Conservation (phyloP, 2,329 filamentous ascomycete genomes). For the Bretziella fagacearum region DNA sequence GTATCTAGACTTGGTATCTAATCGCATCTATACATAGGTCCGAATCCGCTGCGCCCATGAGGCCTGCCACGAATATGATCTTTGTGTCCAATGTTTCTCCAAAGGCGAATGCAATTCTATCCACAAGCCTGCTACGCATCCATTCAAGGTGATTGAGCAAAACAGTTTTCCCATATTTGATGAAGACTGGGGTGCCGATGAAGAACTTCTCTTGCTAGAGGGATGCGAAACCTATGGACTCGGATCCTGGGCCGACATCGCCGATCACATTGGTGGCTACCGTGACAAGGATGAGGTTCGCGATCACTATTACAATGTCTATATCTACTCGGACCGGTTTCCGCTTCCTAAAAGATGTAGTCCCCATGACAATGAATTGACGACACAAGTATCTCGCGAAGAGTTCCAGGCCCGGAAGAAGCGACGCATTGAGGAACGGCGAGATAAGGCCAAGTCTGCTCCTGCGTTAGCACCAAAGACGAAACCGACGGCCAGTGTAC, state of each 20-base stretch:
- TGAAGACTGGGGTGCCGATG: constrained; percentile 89
- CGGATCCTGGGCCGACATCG: constrained; percentile 94
- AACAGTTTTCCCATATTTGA: constrained; percentile 97
- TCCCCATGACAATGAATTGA: constrained; percentile 60
- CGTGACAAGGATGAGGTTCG: constrained; percentile 88
- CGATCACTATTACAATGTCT: constrained; percentile 82
- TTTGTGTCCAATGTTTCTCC: constrained; percentile 89
- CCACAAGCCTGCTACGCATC: constrained; percentile 73
- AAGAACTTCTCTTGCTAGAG: constrained; percentile 83
- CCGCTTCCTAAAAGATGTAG: constrained; percentile 76
- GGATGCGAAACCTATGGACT: constrained; percentile 92
- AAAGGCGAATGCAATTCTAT: constrained; percentile 64
- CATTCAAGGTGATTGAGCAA: constrained; percentile 90
- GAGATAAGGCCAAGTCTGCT: constrained; percentile 71
- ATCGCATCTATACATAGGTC: too few relatives aligned
- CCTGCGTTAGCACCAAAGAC: constrained; percentile 76
- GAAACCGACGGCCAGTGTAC: constrained; percentile 89
- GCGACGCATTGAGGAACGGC: constrained; percentile 76
- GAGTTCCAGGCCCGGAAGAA: constrained; percentile 91
- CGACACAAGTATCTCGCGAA: constrained; percentile 68
- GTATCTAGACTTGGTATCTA: background rate
- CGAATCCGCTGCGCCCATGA: constrained; percentile 80
- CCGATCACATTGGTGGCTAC: constrained; percentile 93
- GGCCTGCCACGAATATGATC: constrained; percentile 81
- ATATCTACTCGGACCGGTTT: constrained; percentile 67